Evolutionary conservation across 352 stramenopile genomes (phyloP).

Genomic region (Phytophthora megakarya): DNA sequence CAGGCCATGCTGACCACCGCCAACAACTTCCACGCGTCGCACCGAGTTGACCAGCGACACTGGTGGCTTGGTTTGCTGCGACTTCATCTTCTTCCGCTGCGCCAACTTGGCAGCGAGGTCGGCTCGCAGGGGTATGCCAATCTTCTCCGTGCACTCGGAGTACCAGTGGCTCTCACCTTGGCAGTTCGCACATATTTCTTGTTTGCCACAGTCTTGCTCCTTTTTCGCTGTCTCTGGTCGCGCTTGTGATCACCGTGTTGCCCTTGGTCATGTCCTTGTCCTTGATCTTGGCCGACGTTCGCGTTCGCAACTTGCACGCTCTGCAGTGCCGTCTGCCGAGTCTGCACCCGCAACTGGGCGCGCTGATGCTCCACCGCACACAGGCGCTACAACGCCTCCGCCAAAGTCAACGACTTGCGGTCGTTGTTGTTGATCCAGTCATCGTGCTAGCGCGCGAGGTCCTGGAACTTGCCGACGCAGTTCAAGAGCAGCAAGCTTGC

Average conservation of each 20-base stretch:
- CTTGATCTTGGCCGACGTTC: too few relatives aligned
- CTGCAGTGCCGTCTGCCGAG: neutral
- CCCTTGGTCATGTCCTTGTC: neutral
- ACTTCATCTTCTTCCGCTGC: neutral
- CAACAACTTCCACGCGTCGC: neutral
- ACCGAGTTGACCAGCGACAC: neutral
- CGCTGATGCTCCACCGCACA: neutral
- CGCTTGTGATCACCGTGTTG: neutral
- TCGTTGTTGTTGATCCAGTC: slow-evolving; percentile 9
- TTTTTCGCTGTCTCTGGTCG: neutral
- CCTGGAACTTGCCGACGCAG: neutral
- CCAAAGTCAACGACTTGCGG: neutral
- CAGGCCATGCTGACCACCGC: neutral
- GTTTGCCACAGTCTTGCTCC: too few relatives aligned
- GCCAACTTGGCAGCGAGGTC: too few relatives aligned
- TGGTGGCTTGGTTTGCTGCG: neutral
- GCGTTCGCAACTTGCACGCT: neutral
- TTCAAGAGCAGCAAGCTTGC: too few relatives aligned
- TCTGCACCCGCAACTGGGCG: slow-evolving; percentile 1
- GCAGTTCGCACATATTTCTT: too few relatives aligned
- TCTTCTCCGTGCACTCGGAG: too few relatives aligned
- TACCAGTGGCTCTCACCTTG: too few relatives aligned
- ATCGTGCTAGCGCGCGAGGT: neutral
- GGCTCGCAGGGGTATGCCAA: too few relatives aligned
- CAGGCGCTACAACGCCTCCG: slow-evolving; percentile 4